phyloP scores from a whole-genome alignment of 768 basidiomycete species.

The Glaciozyma martinii region DNA sequence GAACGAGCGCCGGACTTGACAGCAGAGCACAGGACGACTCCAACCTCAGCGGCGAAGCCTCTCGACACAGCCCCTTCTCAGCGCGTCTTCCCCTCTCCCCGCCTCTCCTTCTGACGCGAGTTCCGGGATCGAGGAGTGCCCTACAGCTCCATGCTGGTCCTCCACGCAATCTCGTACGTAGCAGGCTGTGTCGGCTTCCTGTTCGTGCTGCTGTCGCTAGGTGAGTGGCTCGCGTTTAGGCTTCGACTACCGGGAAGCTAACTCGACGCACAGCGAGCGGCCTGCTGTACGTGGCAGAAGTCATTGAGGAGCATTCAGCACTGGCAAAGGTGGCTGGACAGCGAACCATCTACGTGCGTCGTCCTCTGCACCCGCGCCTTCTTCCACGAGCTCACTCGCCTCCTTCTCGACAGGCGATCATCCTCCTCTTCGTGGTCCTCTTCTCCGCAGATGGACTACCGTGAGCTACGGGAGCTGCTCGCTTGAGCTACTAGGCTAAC shows the following conservation, averaged over 20 bases:
- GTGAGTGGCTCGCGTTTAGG: slow-evolving; percentile 44
- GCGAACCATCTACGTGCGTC: slow-evolving; percentile 48
- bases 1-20: no score
- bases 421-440: slow-evolving; percentile 64
- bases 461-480: background rate
- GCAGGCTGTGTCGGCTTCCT: slow-evolving; percentile 47
- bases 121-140: no score
- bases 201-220: slow-evolving; percentile 85
- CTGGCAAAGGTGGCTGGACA: slow-evolving; percentile 73
- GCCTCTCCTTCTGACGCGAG: no score
- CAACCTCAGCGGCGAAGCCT: no score
- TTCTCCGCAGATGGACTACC: slow-evolving; percentile 75
- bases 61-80: no score
- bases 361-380: background rate
- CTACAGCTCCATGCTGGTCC: background rate
- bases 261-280: slow-evolving; percentile 61
- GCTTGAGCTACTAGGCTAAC: background rate
- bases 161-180: background rate
- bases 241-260: background rate
- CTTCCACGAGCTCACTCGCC: background rate
- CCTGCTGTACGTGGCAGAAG: slow-evolving; percentile 64
- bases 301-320: slow-evolving; percentile 88
- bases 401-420: slow-evolving; percentile 52
- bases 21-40: no score
- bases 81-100: no score